Conservation (phyloP, 345 rosid species). For the Leavenworthia alabamica region DNA sequence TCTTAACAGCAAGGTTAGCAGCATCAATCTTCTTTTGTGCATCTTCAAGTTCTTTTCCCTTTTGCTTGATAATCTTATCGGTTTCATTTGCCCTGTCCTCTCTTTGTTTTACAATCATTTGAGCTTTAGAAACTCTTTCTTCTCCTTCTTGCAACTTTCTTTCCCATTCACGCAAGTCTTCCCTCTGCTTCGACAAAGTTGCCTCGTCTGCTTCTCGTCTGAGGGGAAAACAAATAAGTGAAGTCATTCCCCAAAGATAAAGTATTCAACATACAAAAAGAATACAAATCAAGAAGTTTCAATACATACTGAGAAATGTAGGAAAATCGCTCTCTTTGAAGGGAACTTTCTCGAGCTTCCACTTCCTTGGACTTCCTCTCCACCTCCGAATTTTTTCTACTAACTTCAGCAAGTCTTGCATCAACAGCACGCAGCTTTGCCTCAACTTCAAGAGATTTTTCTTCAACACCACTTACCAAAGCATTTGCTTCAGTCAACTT, state of each 20-base stretch:
- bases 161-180: slow-evolving; percentile 93
- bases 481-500: slow-evolving; percentile 86
- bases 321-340: slow-evolving; percentile 69
- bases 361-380: slow-evolving; percentile 72
- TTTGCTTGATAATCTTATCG: slow-evolving; percentile 60
- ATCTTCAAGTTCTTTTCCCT: slow-evolving; percentile 77
- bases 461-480: slow-evolving; percentile 65
- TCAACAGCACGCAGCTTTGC: slow-evolving; percentile 71
- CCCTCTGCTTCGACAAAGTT: slow-evolving; percentile 75
- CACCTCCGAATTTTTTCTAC: slow-evolving; percentile 71
- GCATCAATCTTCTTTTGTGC: slow-evolving; percentile 65
- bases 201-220: slow-evolving; percentile 74
- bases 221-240: slow-evolving; percentile 6
- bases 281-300: background rate
- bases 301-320: slow-evolving; percentile 67
- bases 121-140: slow-evolving; percentile 48
- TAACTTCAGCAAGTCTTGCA: slow-evolving; percentile 92
- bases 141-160: slow-evolving; percentile 79
- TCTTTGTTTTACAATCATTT: slow-evolving; percentile 68
- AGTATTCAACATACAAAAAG: background rate
- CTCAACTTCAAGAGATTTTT: slow-evolving; percentile 81
- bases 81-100: slow-evolving; percentile 87
- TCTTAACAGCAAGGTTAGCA: slow-evolving; percentile 46
- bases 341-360: slow-evolving; percentile 59
- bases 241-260: background rate